Conservation (phyloP, 208 protist genomes). For the Crithidia brevicula region DNA sequence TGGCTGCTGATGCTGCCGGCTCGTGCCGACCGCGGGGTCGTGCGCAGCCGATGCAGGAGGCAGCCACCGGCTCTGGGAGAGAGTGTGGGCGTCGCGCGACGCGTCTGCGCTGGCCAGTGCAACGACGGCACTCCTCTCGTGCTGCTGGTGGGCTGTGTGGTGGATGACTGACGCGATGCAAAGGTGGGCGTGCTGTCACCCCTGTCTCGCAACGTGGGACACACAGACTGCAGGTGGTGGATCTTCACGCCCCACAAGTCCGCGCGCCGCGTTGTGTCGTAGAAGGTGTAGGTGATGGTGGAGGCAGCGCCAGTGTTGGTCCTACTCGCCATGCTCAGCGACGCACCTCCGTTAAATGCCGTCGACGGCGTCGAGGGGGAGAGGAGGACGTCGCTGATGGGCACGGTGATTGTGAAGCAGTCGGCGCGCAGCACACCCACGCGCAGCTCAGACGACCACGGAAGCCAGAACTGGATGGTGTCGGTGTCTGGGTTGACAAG, state of each 20-base stretch:
- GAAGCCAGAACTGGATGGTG: conserved; percentile 33
- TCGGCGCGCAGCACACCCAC: conserved; percentile 37
- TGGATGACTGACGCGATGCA: background rate
- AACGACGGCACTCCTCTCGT: background rate
- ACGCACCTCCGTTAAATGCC: background rate
- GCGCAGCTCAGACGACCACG: conserved; percentile 42
- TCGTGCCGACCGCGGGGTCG: conserved; percentile 19
- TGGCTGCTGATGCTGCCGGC: conserved; percentile 1
- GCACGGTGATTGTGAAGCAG: conserved; percentile 35
- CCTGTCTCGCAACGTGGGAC: background rate
- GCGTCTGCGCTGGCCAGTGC: conserved; percentile 7
- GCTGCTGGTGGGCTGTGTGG: background rate
- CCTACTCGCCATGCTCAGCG: background rate
- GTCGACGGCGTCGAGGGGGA: conserved; percentile 13
- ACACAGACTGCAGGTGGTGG: conserved; percentile 22
- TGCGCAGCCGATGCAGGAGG: conserved; percentile 31
- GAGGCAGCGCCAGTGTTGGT: background rate
- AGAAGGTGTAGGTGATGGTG: conserved; percentile 34
- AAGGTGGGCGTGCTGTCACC: background rate
- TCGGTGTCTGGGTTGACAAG: conserved; percentile 42
- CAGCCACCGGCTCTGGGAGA: conserved; percentile 6
- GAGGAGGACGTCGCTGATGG: background rate
- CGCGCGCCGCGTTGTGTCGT: conserved; percentile 42
- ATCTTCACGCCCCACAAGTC: conserved; percentile 61
- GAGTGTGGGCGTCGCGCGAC: background rate